Conservation (phyloP, 148 eudicot species). For the Silene conica region DNA sequence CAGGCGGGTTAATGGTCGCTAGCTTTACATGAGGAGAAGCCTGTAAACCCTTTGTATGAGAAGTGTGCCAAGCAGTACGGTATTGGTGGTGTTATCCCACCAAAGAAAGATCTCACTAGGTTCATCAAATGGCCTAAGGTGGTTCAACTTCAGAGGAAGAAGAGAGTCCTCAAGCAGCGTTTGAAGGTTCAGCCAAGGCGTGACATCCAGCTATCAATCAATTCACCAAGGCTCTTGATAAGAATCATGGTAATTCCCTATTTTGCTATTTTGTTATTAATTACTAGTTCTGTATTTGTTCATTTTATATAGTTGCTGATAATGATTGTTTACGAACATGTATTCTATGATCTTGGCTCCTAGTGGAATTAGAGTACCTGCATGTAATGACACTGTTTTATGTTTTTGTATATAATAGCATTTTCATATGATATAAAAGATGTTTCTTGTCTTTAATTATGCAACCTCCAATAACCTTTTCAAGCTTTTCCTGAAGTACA, state of each 20-base stretch:
- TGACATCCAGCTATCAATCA: slow-evolving; percentile 61
- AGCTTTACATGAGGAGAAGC: slow-evolving; percentile 43
- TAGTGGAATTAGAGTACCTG: no score
- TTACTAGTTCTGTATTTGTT: neutral
- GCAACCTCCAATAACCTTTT: slow-evolving; percentile 77
- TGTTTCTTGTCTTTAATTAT: neutral
- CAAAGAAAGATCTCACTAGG: slow-evolving; percentile 57
- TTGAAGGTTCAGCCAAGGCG: slow-evolving; percentile 83
- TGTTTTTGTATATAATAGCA: no score
- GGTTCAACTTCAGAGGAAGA: slow-evolving; percentile 61
- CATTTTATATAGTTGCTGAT: neutral
- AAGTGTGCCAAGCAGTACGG: slow-evolving; percentile 61
- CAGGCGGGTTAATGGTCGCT: slow-evolving; percentile 25
- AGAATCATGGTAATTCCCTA: slow-evolving; percentile 44
- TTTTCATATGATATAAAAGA: no score
- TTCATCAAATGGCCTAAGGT: slow-evolving; percentile 61
- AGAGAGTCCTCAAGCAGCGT: slow-evolving; percentile 60
- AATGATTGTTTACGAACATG: no score
- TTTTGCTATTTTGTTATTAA: no score
- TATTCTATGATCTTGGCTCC: neutral
- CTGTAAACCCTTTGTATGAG: slow-evolving; percentile 55
- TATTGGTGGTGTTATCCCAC: slow-evolving; percentile 68
- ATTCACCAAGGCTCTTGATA: slow-evolving; percentile 70
- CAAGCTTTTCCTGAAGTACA: slow-evolving; percentile 84
- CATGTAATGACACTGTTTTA: no score